Evolutionary conservation across 768 basidiomycete genomes (phyloP), one percentile per base, ranked within the genome.

Genomic region (Saitozyma podzolica): DNA sequence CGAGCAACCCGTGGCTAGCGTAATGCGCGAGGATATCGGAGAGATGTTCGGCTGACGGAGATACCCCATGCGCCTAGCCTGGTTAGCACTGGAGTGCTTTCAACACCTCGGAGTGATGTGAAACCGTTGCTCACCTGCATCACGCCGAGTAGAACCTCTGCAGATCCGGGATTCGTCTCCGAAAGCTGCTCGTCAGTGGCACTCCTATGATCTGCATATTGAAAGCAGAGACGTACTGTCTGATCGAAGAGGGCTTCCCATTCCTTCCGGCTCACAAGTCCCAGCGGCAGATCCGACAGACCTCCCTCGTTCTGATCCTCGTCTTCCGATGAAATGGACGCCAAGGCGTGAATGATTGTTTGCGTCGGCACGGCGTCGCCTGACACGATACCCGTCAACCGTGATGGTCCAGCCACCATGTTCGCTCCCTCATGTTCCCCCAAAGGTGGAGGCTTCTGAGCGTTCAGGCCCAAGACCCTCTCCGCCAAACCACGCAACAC

Each of bases 231-330:
- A 80, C 85, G 63, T 69, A 87, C 85, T 49, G 81, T 83, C 53
- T 82, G 69, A 14, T 86, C 81, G 3, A 88, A 78, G 6, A 89
- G 77, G 1, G 85, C 83, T 49, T 83, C 79, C 79, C 84, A 86
- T 72, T 90, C 87, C 9, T 76, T 64, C 16, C 78, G 52, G 0
- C 86, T 83, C 17, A 89, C 72, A 9, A 87, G 58, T 14, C 82
- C 80, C 3, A 85, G 69, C 16, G 84, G 83, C 17, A 86, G 29
- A 29, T 29, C 29, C 29, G 29, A 29, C 29, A 29, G 29, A 29
- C 2, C 42, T 8, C 48, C 11, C 11, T 55, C 19, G 6, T 47
- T 47, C 14, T 8, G 56, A 4, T 50, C 10, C 11, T 51, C 47
- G 17, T 14, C 1, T 19, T 29, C 49, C 16, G 29, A 9, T n/a